Evolutionary conservation across 2,329 filamentous ascomycete genomes (phyloP), one percentile per base, ranked within the genome.

Genomic region (Microsporum canis): DNA sequence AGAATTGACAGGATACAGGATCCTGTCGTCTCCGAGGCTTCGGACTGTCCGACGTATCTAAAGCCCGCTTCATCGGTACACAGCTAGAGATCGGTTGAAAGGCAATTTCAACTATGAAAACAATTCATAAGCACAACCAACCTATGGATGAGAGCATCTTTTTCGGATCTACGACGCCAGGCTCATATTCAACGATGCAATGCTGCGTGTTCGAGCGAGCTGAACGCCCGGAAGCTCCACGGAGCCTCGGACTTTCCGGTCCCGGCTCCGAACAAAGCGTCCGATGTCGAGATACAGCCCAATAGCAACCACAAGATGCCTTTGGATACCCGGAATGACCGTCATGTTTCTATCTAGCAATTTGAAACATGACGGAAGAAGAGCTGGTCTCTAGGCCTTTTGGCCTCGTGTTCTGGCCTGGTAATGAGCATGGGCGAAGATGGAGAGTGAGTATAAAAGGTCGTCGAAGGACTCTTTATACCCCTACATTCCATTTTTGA

Each of bases 1-100:
- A 76, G 6, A 69, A 73, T 10, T 71, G 70, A 57, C 74, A 76
- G 0, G 74, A 76, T 0, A 76, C 72, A 0, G 74, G 74, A 14
- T 57, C 38, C 61, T 61, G 61, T 4, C 59, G 59, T 38, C 45
- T 51, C 45, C 45, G 27, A 12, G 14, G 23, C 45, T 51, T 51
- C 45, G 23, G 58, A 60, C 60, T 56, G 5, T 45, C 58, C 33
- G 29, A 33, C 33, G 58, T 29, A 38, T 55, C 47, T n/a, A 43
- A n/a, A 33, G 34, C 43, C n/a, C 60, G 49, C 43, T 62, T 59
- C 58, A 59, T 60, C 12, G 12, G 38, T 47, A 17, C 39, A 41
- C 8, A 17, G 7, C 10, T 27, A 23, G n/a, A 8, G 2, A 47
- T 29, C 6, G 17, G 10, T 10, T 6, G n/a, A 47, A 47, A 27